Evolutionary conservation across 176 grass and related monocot species (phyloP).

Genomic region (Cenchrus purpureus): DNA sequence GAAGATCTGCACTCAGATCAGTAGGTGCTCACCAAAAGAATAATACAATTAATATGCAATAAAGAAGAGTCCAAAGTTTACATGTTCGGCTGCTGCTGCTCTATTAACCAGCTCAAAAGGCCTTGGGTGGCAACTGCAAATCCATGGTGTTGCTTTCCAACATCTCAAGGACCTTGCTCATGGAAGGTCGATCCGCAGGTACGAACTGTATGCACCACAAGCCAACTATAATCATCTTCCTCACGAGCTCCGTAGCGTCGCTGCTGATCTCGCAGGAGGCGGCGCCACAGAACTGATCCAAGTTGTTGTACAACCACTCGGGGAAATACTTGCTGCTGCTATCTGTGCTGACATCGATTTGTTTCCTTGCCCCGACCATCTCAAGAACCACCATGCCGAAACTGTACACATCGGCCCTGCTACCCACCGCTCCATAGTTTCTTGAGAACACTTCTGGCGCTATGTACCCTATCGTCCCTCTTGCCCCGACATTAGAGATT

Average conservation of each 20-base stretch:
- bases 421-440: too few species aligned
- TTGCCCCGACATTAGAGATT: too few species aligned
- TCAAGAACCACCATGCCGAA: too few species aligned
- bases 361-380: too few species aligned
- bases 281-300: not conserved
- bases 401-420: too few species aligned
- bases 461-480: too few species aligned
- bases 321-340: conserved; percentile 20
- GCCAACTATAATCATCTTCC: not conserved
- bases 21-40: not conserved
- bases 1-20: not conserved
- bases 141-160: not conserved
- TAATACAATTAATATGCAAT: not conserved
- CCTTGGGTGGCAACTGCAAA: conserved; percentile 5
- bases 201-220: conserved; percentile 11
- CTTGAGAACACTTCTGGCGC: too few species aligned
- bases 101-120: not conserved
- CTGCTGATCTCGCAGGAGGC: not conserved
- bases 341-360: not conserved
- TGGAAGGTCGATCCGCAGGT: conserved; percentile 23
- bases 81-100: not conserved
- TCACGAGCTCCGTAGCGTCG: not conserved
- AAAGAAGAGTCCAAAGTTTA: not conserved
- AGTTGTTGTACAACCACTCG: not conserved
- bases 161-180: conserved; percentile 41